Conservation (phyloP, 805 yeast species). For the Saccharomycopsis malanga region DNA sequence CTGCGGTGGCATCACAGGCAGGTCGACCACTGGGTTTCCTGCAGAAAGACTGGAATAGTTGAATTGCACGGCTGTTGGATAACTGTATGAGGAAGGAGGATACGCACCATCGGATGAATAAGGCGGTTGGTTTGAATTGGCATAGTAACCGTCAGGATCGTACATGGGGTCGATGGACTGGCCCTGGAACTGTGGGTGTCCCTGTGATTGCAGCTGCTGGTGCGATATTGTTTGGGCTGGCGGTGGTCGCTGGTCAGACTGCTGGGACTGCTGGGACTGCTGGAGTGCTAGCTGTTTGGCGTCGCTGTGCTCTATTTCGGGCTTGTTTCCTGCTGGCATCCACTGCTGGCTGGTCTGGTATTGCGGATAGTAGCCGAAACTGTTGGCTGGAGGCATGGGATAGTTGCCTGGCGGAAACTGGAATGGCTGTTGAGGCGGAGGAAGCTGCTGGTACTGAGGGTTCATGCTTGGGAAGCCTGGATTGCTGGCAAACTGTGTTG, state of each 20-base stretch:
- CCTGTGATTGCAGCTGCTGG: conserved; percentile 12
- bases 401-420: not conserved
- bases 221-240: conserved; percentile 11
- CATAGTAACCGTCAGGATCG: conserved; percentile 6
- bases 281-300: not conserved
- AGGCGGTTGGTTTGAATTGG: conserved; percentile 1
- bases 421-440: not conserved
- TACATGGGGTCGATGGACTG: conserved; percentile 7
- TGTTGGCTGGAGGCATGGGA: not conserved
- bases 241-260: conserved; percentile 16
- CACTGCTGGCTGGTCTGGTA: not conserved
- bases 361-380: not conserved
- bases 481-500: not conserved
- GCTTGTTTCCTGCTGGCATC: not conserved
- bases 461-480: not conserved
- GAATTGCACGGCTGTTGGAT: conserved; percentile 13
- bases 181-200: conserved; percentile 11
- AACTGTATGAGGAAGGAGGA: conserved; percentile 5
- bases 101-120: not conserved
- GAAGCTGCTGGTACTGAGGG: not conserved
- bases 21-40: conserved; percentile 8
- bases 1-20: not conserved
- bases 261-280: conserved; percentile 4
- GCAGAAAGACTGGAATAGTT: conserved; percentile 23
- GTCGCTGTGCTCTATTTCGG: not conserved